These are phyloP conservation scores for Lasiodiplodia gonubiensis DNA, from an alignment of 2,329 filamentous ascomycete species.

Conservation along the genomic window DNA sequence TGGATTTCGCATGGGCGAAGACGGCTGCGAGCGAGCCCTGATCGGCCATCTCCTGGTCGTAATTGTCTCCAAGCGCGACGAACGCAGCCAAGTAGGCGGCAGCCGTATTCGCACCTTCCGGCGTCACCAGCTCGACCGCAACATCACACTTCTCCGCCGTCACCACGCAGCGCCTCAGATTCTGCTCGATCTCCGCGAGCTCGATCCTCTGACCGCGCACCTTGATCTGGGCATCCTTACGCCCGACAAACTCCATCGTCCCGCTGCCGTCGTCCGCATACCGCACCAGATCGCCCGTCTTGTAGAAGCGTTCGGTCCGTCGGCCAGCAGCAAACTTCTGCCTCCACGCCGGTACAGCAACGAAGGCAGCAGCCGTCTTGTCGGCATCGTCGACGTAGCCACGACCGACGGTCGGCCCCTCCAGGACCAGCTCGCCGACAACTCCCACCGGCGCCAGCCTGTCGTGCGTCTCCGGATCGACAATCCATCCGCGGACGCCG, in stretches of 20 bases:
- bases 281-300: constrained; percentile 30
- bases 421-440: constrained; percentile 43
- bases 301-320: neutral
- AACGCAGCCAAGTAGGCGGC: neutral
- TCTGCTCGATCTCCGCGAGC: constrained; percentile 33
- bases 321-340: neutral
- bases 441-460: constrained; percentile 42
- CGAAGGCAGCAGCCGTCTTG: constrained; percentile 41
- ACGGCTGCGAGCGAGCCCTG: neutral
- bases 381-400: constrained; percentile 43
- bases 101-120: constrained; percentile 41
- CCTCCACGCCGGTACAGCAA: constrained; percentile 32
- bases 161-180: constrained; percentile 35
- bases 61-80: neutral
- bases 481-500: constrained; percentile 33
- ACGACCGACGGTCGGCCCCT: constrained; percentile 43
- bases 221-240: constrained; percentile 37
- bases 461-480: constrained; percentile 36
- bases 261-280: constrained; percentile 41
- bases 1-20: neutral
- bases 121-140: constrained; percentile 32
- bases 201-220: constrained; percentile 1
- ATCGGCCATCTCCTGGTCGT: neutral
- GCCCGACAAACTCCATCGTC: constrained; percentile 43
- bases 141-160: constrained; percentile 19